Percentiles rank a stretch among this genome's conserved stretches.
Conservation (phyloP, 164 flowering plant genomes). For the Vitis riparia region DNA sequence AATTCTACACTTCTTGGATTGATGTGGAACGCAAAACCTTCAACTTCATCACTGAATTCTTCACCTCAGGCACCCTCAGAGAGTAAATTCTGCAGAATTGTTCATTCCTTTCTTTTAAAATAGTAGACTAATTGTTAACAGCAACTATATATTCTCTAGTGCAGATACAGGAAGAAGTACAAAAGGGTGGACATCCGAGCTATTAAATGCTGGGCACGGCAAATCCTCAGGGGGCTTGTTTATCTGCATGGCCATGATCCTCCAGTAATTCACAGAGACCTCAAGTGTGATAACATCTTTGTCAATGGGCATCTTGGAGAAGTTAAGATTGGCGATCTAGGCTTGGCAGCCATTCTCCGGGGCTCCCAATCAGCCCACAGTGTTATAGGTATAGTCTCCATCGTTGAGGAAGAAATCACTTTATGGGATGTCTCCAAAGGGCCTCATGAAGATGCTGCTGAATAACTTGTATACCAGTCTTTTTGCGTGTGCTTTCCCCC, state of each 20-base stretch:
- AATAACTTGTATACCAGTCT: too few species aligned
- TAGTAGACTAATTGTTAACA: neutral
- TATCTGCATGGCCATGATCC: constrained; percentile 49
- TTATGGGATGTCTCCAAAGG: too few species aligned
- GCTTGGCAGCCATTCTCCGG: constrained; percentile 43
- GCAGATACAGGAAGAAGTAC: constrained; percentile 43
- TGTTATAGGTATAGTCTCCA: constrained; percentile 31
- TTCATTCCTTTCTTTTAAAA: neutral
- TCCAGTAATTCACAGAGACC: constrained; percentile 49
- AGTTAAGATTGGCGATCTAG: constrained; percentile 56
- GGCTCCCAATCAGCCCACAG: constrained; percentile 37
- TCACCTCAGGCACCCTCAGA: constrained; percentile 49
- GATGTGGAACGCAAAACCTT: constrained; percentile 35
- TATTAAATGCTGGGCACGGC: constrained; percentile 45
- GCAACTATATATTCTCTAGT: neutral
- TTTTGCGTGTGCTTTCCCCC: too few species aligned
- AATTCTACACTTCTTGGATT: constrained; percentile 44
- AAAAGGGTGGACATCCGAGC: constrained; percentile 35
- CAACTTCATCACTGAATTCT: constrained; percentile 54
- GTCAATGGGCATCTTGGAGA: constrained; percentile 56
- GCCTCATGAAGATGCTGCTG: too few species aligned
- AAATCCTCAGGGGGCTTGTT: constrained; percentile 40
- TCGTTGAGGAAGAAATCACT: neutral
- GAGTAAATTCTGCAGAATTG: constrained; percentile 20
- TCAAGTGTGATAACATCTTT: constrained; percentile 53